phyloP scores from a whole-genome alignment of 1,284 basidiomycete species.

The Polyporus tsugae region DNA sequence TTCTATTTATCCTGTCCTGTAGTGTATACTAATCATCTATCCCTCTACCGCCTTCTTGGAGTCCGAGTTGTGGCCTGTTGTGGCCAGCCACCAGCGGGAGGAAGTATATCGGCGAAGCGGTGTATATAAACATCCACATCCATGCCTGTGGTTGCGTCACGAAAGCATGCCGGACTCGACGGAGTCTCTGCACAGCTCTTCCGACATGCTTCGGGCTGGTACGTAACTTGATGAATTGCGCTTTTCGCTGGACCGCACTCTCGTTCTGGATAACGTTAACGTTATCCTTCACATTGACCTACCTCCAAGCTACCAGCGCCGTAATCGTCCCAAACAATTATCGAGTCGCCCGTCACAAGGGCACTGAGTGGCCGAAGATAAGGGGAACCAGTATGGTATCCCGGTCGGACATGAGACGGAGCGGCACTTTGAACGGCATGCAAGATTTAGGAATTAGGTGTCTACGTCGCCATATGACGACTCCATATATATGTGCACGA shows the following conservation, averaged over 20 bases:
- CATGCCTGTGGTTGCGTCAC: too few species aligned
- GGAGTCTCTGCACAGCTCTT: too few species aligned
- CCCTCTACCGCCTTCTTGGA: conserved; percentile 12
- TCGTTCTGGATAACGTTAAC: too few species aligned
- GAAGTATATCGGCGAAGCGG: background rate
- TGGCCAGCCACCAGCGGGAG: background rate
- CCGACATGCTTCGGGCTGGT: too few species aligned
- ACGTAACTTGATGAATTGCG: too few species aligned
- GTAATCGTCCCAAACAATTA: background rate
- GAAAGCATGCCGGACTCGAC: too few species aligned
- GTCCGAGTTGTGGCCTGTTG: background rate
- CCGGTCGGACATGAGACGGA: conserved; percentile 7
- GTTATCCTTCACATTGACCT: too few species aligned
- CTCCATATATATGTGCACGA: background rate
- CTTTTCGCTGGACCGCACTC: too few species aligned
- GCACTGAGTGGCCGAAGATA: background rate
- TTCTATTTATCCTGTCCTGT: conserved; percentile 46
- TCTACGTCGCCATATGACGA: background rate
- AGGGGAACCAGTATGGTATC: background rate
- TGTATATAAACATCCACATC: too few species aligned
- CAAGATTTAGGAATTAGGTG: background rate
- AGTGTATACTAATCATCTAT: conserved; percentile 45
- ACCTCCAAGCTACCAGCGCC: background rate
- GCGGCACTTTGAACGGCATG: background rate
- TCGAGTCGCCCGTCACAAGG: background rate